Conservation (phyloP, 1,139 yeast genomes). For the Hyphopichia fennica region DNA sequence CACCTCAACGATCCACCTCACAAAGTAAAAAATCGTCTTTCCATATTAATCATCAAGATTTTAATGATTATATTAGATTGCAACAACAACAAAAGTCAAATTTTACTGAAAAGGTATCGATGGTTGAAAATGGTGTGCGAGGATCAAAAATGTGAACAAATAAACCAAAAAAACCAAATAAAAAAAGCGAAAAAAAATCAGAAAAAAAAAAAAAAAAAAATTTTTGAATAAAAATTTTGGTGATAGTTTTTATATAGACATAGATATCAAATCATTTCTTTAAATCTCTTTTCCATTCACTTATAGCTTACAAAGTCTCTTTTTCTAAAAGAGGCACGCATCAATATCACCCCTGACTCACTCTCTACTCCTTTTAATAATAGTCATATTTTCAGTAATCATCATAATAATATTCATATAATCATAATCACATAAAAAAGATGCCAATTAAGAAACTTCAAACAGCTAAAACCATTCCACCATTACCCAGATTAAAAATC, state of each 20-base stretch:
- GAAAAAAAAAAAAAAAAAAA: conserved; percentile 1
- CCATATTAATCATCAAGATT: conserved; percentile 1
- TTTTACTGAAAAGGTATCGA: background rate
- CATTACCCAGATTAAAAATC: conserved; percentile 72
- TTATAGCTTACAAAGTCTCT: background rate
- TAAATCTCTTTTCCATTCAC: background rate
- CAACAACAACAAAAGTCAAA: background rate
- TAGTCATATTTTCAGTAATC: no score
- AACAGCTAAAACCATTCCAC: conserved; percentile 52
- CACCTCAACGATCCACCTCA: background rate
- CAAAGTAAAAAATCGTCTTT: conserved; percentile 1
- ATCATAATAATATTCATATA: background rate
- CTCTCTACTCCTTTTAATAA: no score
- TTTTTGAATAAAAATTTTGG: background rate
- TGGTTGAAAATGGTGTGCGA: conserved; percentile 7
- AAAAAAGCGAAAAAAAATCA: background rate
- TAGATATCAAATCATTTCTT: no score
- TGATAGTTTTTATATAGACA: background rate
- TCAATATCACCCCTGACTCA: no score
- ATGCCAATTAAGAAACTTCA: conserved; percentile 13
- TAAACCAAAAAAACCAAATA: background rate
- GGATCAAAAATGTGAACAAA: conserved; percentile 3
- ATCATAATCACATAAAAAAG: background rate
- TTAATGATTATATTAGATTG: conserved; percentile 1
- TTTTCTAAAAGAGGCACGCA: no score